Conservation (phyloP, 2,329 filamentous ascomycete species). For the Trichoderma brevicompactum region DNA sequence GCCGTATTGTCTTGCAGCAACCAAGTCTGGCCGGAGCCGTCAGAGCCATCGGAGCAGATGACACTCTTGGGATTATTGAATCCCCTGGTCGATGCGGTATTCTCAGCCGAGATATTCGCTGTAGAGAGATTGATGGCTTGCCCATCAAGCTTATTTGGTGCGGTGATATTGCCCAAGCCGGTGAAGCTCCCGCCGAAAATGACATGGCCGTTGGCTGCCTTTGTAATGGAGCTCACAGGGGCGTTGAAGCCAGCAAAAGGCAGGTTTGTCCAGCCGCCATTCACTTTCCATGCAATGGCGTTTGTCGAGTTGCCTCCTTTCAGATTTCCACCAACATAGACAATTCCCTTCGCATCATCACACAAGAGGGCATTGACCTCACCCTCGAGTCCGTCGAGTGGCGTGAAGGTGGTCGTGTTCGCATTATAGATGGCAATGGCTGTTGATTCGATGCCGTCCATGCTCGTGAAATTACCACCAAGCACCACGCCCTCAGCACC, state of each 20-base stretch:
- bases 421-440: conserved; percentile 83
- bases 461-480: conserved; percentile 93
- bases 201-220: conserved; percentile 79
- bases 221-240: conserved; percentile 82
- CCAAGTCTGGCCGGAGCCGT: conserved; percentile 80
- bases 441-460: conserved; percentile 74
- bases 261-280: conserved; percentile 73
- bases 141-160: conserved; percentile 66
- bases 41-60: conserved; percentile 71
- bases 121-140: conserved; percentile 84
- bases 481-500: conserved; percentile 78
- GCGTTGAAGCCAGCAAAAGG: conserved; percentile 96
- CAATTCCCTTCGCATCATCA: conserved; percentile 74
- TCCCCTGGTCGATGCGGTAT: conserved; percentile 63
- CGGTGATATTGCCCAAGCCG: conserved; percentile 79
- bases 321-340: conserved; percentile 91
- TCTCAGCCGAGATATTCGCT: conserved; percentile 72
- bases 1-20: conserved; percentile 70
- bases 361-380: conserved; percentile 83
- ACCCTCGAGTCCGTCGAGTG: conserved; percentile 81
- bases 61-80: conserved; percentile 80
- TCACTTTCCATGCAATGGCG: conserved; percentile 78
- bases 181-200: conserved; percentile 92
- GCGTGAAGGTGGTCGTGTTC: conserved; percentile 68
- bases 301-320: conserved; percentile 81